A percentile compares a stretch with the other conserved stretches of the same genome.
Evolutionary conservation across 2,329 filamentous ascomycete genomes (phyloP).

Genomic region (Colletotrichum scovillei): DNA sequence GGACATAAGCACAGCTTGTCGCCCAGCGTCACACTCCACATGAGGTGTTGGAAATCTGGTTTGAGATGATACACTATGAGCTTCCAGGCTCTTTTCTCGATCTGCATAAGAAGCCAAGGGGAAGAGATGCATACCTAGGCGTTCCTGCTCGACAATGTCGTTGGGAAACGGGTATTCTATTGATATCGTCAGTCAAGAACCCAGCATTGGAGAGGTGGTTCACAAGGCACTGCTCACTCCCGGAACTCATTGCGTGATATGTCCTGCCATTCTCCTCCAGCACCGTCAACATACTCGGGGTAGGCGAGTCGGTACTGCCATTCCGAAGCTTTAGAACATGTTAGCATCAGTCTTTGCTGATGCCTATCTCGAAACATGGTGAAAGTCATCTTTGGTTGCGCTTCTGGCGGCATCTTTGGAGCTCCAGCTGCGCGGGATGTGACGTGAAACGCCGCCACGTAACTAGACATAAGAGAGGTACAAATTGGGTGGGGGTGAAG

Average conservation of each 20-base stretch:
- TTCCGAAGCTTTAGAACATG: neutral
- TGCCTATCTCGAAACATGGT: neutral
- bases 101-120: no score
- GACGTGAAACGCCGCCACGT: constrained; percentile 18
- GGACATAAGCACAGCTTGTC: constrained; percentile 46
- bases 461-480: neutral
- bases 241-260: constrained; percentile 39
- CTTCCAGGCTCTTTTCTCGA: neutral
- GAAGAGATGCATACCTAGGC: constrained; percentile 34
- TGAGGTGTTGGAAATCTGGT: constrained; percentile 50
- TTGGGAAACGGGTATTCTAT: constrained; percentile 43
- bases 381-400: no score
- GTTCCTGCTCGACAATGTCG: constrained; percentile 44
- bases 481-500: neutral
- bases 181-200: neutral
- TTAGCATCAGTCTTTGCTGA: neutral
- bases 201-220: neutral
- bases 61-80: neutral
- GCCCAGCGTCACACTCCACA: constrained; percentile 46
- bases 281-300: constrained; percentile 28
- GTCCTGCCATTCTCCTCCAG: constrained; percentile 36
- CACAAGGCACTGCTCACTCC: constrained; percentile 37
- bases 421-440: neutral
- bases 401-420: neutral
- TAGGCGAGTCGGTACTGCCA: constrained; percentile 21